phyloP scores from a whole-genome alignment of 371 early-diverging fungal species.

The Circinella umbellata region DNA sequence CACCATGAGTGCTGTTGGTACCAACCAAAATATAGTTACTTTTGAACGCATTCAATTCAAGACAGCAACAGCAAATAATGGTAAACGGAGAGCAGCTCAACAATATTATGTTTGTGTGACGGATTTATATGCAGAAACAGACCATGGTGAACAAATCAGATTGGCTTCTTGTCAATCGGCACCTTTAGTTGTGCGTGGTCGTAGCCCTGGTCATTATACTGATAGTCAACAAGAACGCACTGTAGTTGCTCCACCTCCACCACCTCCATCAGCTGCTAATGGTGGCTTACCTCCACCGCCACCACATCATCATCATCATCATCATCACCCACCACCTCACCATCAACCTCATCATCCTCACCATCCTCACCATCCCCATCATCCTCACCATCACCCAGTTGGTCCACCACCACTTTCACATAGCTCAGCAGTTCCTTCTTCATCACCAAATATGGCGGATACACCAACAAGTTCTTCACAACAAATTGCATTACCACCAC shows the following conservation, averaged over 20 bases:
- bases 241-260: constrained; percentile 5
- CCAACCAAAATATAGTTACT: constrained; percentile 54
- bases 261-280: background rate
- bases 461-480: background rate
- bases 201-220: constrained; percentile 85
- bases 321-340: background rate
- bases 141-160: constrained; percentile 42
- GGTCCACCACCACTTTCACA: background rate
- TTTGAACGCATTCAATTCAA: constrained; percentile 92
- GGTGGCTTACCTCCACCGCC: constrained; percentile 2
- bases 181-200: constrained; percentile 82
- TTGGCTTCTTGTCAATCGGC: constrained; percentile 73
- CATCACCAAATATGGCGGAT: background rate
- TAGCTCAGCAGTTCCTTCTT: background rate
- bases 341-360: background rate
- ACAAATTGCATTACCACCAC: constrained; percentile 17
- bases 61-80: constrained; percentile 87
- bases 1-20: constrained; percentile 35
- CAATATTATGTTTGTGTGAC: constrained; percentile 77
- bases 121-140: constrained; percentile 64
- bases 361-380: background rate
- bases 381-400: background rate
- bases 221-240: constrained; percentile 47
- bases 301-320: background rate
- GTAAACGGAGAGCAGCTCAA: constrained; percentile 79